Base-by-base conservation (phyloP, 2,329 filamentous ascomycete species). In the Colletotrichum lentis region DNA sequence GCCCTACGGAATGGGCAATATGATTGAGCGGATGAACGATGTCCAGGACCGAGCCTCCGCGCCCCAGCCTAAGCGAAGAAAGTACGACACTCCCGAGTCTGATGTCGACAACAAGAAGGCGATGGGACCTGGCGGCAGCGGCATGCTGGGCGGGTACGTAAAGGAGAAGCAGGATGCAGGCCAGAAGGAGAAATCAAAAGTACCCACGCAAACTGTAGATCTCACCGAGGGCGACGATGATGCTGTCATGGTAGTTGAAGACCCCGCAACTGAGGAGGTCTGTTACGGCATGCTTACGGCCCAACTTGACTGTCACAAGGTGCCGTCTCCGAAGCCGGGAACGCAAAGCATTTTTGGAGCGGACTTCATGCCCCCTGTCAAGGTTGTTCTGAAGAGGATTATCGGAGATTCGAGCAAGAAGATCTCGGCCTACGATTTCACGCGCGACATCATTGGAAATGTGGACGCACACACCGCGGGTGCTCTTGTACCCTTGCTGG, bases 281-380 rank as follows among this genome's bases (percentile, higher is more conserved):
- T 96, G 93, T 78, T 94, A 92, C 74, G 93, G 93, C 49, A 91
- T 91, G 79, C 79, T 96, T 22, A 89, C 93, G 62, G 85, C 89
- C 2, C 86, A 82, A 62, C 82, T 96, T 49, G 88, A 90, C 70
- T 91, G 90, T 69, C 85, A 88, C 73, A 80, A 83, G 43, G 87
- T 95, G 2, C 93, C 93, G 1, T 86, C 84, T 2, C 88, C 89
- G 0, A 93, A 89, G 73, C 88, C 90, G 1, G 85, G 85, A 37
- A 83, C 85, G 27, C 83, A 87, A 67, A 81, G 85, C 22, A 81
- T 91, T 11, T 88, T 87, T 72, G 81, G 86, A 50, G 79, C 86
- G 61, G 77, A 77, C 50, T 86, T 88, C 71, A 94, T 91, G 86
- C 92, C 93, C 2, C 82, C 86, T 16, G 91, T 96, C 73, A 94